Conservation (phyloP, 179 eudicot genomes). For the Beta lomatogona region DNA sequence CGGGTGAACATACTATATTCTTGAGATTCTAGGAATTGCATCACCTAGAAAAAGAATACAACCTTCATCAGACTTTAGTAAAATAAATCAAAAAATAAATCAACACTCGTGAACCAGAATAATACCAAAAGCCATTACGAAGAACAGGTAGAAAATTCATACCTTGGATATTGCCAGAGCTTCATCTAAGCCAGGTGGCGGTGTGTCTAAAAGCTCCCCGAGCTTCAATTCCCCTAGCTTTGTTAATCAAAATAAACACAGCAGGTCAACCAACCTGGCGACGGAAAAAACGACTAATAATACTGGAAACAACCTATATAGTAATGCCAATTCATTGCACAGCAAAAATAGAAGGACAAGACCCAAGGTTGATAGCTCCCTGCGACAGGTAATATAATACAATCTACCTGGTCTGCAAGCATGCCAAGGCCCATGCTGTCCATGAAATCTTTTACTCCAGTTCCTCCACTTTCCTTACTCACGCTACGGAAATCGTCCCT, state of each 20-base stretch:
- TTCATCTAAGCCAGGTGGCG: conserved; percentile 98
- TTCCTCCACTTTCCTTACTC: conserved; percentile 67
- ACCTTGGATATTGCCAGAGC: conserved; percentile 97
- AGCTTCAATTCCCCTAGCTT: conserved; percentile 92
- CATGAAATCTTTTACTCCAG: conserved; percentile 92
- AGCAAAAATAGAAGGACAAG: background rate
- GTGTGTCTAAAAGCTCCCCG: conserved; percentile 96
- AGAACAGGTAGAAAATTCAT: background rate
- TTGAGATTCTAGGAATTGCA: conserved; percentile 87
- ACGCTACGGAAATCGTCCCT: conserved; percentile 87
- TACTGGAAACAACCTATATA: background rate
- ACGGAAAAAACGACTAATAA: background rate
- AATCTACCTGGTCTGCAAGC: conserved; percentile 79
- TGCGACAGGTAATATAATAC: background rate
- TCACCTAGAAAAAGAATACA: conserved; percentile 55
- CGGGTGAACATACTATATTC: conserved; percentile 88
- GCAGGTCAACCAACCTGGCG: background rate
- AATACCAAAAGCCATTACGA: background rate
- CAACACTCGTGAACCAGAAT: background rate
- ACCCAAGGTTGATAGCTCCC: background rate
- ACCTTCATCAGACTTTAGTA: conserved; percentile 16
- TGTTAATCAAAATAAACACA: conserved; percentile 15
- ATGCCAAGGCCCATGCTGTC: conserved; percentile 98
- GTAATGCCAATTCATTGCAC: background rate
- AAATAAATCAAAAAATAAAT: background rate